Base-by-base conservation (phyloP, 2,329 filamentous ascomycete species). In the Daldinia sp. region DNA sequence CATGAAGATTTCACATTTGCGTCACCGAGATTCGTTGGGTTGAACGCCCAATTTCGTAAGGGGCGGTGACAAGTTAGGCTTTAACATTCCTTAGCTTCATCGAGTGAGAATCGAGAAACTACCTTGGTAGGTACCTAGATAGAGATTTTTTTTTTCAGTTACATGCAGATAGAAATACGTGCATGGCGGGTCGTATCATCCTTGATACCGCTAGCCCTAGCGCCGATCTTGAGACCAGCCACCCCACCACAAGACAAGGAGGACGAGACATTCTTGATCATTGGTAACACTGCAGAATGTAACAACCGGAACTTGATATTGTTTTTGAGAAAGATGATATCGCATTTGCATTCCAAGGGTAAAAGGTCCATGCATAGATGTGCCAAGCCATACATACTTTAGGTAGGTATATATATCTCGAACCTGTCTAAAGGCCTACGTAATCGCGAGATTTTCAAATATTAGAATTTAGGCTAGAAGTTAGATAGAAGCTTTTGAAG, bases 1-100 rank as follows among this genome's bases (percentile, higher is more conserved):
- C 46, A 12, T 51, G 26, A 33, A 51, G 46, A 51, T 51, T 51
- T 51, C 15, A 13, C n/a, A 33, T 33, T 51, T 51, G 46, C 46
- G 46, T 33, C 26, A 51, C 46, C 46, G 26, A 51, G 46, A 51
- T 33, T 15, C 46, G 46, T 33, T 15, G 46, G 46, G 26, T 4
- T 51, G 2, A 51, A 51, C 2, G 15, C 26, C 7, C 26, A 18
- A 15, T 28, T 51, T 51, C 46, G 28, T 12, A 18, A 18, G 46
- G 13, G 46, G 26, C 26, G 15, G 28, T 18, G 46, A 51, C 15
- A 18, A 7, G 10, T 51, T 33, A 15, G 46, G 46, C 26, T 26
- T 26, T 13, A 26, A 26, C 23, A 50, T 50, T 5, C 23, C 12
- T 30, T 30, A 30, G 46, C 26, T 30, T 18, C 15, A 50, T 50